Percentiles rank a stretch among this genome's conserved stretches.
Conservation (phyloP, 345 rosid genomes). For the Geranium brycei region DNA sequence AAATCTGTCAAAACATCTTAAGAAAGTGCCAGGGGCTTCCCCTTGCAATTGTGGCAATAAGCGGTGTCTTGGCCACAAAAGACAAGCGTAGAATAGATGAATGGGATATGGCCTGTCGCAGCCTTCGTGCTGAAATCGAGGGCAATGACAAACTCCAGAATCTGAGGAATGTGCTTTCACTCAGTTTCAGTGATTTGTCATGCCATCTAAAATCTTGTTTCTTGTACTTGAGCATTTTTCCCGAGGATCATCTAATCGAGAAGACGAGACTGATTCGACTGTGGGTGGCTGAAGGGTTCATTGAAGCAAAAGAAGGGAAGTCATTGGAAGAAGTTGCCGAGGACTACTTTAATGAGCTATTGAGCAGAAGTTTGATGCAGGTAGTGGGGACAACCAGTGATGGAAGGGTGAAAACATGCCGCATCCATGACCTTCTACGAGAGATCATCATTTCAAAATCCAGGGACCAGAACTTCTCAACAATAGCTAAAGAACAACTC, state of each 20-base stretch:
- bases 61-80: conserved; percentile 20
- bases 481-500: conserved; percentile 12
- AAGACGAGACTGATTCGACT: conserved; percentile 18
- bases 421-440: conserved; percentile 27
- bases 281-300: conserved; percentile 36
- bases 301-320: conserved; percentile 16
- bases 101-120: conserved; percentile 14
- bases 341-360: conserved; percentile 32
- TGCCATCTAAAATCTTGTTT: conserved; percentile 29
- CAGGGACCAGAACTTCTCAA: conserved; percentile 24
- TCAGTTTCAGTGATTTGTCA: conserved; percentile 34
- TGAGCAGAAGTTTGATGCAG: conserved; percentile 28
- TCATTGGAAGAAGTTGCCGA: conserved; percentile 30
- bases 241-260: conserved; percentile 21
- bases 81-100: conserved; percentile 11
- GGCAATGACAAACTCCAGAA: conserved; percentile 17
- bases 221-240: conserved; percentile 30
- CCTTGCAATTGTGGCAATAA: conserved; percentile 17
- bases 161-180: conserved; percentile 20
- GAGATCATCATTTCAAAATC: conserved; percentile 27
- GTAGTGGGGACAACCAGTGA: conserved; percentile 15
- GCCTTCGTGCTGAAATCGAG: conserved; percentile 14
- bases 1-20: conserved; percentile 6
- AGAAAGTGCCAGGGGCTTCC: conserved; percentile 17
- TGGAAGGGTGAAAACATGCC: conserved; percentile 21